phyloP scores from a whole-genome alignment of 1,284 basidiomycete species.

The Cryptococcus sp. region DNA sequence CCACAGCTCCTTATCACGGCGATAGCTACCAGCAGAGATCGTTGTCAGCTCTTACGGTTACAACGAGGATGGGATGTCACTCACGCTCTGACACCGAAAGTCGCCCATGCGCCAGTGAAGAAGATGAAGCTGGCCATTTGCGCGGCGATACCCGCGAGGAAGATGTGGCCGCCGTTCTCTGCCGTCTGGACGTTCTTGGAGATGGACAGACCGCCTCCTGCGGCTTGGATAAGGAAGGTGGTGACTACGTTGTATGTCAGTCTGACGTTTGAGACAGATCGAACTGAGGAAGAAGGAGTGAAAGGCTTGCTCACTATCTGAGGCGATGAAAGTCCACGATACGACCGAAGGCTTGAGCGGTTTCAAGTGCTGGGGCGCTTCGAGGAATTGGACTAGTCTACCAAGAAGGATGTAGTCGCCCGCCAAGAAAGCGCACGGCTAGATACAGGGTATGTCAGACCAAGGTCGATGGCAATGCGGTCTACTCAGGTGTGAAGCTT shows the following conservation, averaged over 20 bases:
- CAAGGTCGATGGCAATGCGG: no score
- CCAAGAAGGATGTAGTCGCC: conserved; percentile 70
- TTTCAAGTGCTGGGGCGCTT: conserved; percentile 59
- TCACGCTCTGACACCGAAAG: conserved; percentile 63
- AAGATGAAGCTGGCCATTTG: conserved; percentile 66
- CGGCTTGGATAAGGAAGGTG: conserved; percentile 68
- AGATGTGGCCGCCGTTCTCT: conserved; percentile 58
- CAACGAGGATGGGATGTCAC: conserved; percentile 9
- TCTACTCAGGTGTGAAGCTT: no score
- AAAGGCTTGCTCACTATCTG: conserved; percentile 56
- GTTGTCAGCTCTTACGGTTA: not conserved
- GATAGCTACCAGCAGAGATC: conserved; percentile 29
- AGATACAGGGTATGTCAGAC: not conserved
- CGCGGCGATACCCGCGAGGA: conserved; percentile 64
- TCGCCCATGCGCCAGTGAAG: conserved; percentile 63
- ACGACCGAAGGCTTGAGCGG: conserved; percentile 35
- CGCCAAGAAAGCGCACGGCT: conserved; percentile 74
- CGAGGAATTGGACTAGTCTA: conserved; percentile 60
- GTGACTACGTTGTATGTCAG: conserved; percentile 55
- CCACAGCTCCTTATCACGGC: conserved; percentile 59
- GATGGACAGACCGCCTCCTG: conserved; percentile 53
- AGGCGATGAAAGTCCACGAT: conserved; percentile 55
- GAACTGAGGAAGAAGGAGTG: conserved; percentile 59
- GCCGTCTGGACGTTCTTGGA: conserved; percentile 36
- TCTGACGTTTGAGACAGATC: not conserved